Evolutionary conservation across 768 basidiomycete genomes (phyloP), one percentile per base, ranked within the genome.

Genomic region (Rhizopogon salebrosus): DNA sequence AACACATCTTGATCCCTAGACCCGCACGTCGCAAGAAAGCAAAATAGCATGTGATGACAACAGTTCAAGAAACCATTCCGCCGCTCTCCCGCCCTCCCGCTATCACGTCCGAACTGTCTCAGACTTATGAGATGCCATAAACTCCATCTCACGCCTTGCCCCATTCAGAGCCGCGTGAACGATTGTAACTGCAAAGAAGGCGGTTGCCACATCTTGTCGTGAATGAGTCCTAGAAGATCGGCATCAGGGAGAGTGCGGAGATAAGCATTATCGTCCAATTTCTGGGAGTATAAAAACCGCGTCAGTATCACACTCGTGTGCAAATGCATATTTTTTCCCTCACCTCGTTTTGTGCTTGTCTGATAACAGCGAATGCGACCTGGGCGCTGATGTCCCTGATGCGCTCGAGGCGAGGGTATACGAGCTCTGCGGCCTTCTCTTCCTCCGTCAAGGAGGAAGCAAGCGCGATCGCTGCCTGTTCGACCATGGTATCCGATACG

Each of bases 401-500:
- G 16, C 88, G 78, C 6, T 67, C 71, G 16, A 90, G 72, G 24
- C 85, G 78, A 8, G 88, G 89, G 57, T 89, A 91, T 10, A 91
- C 75, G 34, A 88, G 65, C 4, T 77, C 79, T 3, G 73, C 70
- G 0, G 68, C 73, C 3, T 62, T 66, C 65, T 90, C 89, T 13
- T 83, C 83, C 0, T 66, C 60, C 3, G 74, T 77, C 49, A 89
- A 64, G 1, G 82, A 79, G 36, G 77, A 72, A 0, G 84, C 75
- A 29, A 90, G 74, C 0, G 85, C 79, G 35, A 85, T 73, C 1
- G 87, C 71, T 0, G 83, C 78, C 49, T 80, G 79, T 57, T 89
- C 85, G 41, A 91, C 75, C 82, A 91, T 87, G 10, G 68, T 62
- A 52, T 85, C 83, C 18, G 88, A 85, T 49, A 90, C 74, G 50